These are phyloP conservation scores for Wilcoxina mikolae DNA, from an alignment of 495 filamentous ascomycete genomes.

Conservation along the genomic window DNA sequence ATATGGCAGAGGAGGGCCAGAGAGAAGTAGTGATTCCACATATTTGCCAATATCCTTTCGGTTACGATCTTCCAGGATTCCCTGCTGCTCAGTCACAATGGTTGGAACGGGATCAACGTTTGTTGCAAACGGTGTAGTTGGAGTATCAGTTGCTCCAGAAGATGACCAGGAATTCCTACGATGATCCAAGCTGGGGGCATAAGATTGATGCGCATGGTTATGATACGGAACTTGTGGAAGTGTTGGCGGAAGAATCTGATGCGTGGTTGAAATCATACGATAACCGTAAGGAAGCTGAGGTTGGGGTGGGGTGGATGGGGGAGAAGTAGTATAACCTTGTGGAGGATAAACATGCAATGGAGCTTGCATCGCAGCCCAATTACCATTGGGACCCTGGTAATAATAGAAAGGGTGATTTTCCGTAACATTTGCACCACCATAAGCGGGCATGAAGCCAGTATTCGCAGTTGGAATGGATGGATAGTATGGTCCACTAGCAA, in stretches of 20 bases:
- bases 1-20: conserved; percentile 67
- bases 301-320: conserved; percentile 24
- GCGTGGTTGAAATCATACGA: conserved; percentile 9
- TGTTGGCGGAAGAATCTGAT: conserved; percentile 14
- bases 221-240: conserved; percentile 13
- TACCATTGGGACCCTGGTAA: conserved; percentile 28
- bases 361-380: conserved; percentile 37
- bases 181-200: conserved; percentile 20
- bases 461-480: conserved; percentile 12
- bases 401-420: conserved; percentile 14
- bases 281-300: conserved; percentile 23
- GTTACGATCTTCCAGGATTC: background rate
- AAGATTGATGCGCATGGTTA: conserved; percentile 9
- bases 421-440: conserved; percentile 13
- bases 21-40: conserved; percentile 53
- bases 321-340: conserved; percentile 19
- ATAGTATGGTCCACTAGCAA: conserved; percentile 18
- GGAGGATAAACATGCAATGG: conserved; percentile 19
- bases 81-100: conserved; percentile 15
- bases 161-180: conserved; percentile 27
- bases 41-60: conserved; percentile 42
- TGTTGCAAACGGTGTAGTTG: conserved; percentile 17
- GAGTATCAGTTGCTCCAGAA: conserved; percentile 19
- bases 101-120: conserved; percentile 15
- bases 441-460: conserved; percentile 17